A percentile compares a stretch with the other conserved stretches of the same genome.
phyloP scores from a whole-genome alignment of 2,329 filamentous ascomycete genomes.

The Trichoderma koningii region DNA sequence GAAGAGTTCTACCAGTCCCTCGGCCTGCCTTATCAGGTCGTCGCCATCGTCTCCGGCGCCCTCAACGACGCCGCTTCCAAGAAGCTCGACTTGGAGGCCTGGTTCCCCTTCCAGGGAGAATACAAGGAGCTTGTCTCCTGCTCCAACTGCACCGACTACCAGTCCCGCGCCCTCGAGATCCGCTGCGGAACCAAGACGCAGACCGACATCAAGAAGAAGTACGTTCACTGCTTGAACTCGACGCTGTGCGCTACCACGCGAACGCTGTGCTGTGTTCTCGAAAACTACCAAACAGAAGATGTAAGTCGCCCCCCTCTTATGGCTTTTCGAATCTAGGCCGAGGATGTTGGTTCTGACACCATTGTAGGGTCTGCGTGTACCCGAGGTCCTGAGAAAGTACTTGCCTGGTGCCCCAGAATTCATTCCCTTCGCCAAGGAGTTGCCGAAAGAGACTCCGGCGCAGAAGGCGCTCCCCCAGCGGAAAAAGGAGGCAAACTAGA shows the following conservation, averaged over 20 bases:
- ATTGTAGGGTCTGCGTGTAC: slow-evolving; percentile 72
- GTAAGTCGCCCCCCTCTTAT: slow-evolving; percentile 46
- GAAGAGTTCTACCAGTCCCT: slow-evolving; percentile 96
- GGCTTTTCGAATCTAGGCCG: neutral
- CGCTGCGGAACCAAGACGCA: slow-evolving; percentile 85
- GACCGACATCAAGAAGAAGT: slow-evolving; percentile 82
- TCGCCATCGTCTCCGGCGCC: slow-evolving; percentile 94
- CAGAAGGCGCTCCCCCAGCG: slow-evolving; percentile 38
- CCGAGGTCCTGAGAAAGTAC: slow-evolving; percentile 83
- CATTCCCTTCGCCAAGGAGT: slow-evolving; percentile 82
- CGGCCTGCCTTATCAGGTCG: slow-evolving; percentile 84
- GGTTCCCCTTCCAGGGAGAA: slow-evolving; percentile 94
- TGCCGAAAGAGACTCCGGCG: slow-evolving; percentile 65
- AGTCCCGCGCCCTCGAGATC: slow-evolving; percentile 91
- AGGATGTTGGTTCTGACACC: neutral
- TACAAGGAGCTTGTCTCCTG: slow-evolving; percentile 98
- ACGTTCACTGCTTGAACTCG: slow-evolving; percentile 90
- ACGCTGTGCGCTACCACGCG: slow-evolving; percentile 89
- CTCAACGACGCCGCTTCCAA: slow-evolving; percentile 77
- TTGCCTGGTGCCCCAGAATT: slow-evolving; percentile 88
- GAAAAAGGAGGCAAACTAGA: slow-evolving; percentile 39
- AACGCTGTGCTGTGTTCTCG: slow-evolving; percentile 89
- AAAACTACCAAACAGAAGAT: slow-evolving; percentile 94
- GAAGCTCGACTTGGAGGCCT: slow-evolving; percentile 95
- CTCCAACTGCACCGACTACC: slow-evolving; percentile 98